Base-by-base conservation (phyloP, 768 basidiomycete species). In the Artomyces pyxidatus region DNA sequence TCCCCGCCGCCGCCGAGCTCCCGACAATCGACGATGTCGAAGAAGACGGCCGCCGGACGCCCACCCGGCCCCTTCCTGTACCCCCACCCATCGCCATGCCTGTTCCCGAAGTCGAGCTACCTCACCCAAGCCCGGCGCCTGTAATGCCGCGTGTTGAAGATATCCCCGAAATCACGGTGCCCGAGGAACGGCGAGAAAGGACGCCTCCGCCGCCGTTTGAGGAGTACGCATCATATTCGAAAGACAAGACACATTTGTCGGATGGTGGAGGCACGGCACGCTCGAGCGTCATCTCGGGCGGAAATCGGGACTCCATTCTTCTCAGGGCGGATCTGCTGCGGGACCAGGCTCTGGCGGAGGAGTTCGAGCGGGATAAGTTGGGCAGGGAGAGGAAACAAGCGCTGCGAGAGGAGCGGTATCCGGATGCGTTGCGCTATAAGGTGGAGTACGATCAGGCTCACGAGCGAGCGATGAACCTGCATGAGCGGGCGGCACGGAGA, bases 401-500 rank as follows among this genome's bases (percentile, higher is more conserved):
- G 21, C 27, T 57, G 42, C 26, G 53, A 22, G 52, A 60, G 32
- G 45, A 52, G 26, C 56, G 64, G 25, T 49, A 50, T 39, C 53
- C 55, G 42, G 56, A 60, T 19, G 65, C 60, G 11, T 51, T 68
- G 37, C 39, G 55, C 42, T 51, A 60, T 19, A 63, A 64, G 48
- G 59, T 62, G 17, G 65, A 66, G 46, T 51, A 57, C 37, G 61
- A 65, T 5, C 56, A 63, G 26, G 60, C 60, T 28, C 58, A 60
- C 30, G 59, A 63, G 37, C 57, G 58, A 25, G 61, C 58, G 37
- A 51, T 56, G 49, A 53, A 56, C 39, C 39, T 65, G 47, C 66
- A 69, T 46, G 53, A 56, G 42, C 66, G 60, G 49, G 68, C 68
- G 8, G 65, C 64, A 22, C 53, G 61, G 43, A 51, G 66, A 12